These are phyloP conservation scores for Trametopsis cervina DNA, from an alignment of 768 basidiomycete genomes.

Conservation along the genomic window DNA sequence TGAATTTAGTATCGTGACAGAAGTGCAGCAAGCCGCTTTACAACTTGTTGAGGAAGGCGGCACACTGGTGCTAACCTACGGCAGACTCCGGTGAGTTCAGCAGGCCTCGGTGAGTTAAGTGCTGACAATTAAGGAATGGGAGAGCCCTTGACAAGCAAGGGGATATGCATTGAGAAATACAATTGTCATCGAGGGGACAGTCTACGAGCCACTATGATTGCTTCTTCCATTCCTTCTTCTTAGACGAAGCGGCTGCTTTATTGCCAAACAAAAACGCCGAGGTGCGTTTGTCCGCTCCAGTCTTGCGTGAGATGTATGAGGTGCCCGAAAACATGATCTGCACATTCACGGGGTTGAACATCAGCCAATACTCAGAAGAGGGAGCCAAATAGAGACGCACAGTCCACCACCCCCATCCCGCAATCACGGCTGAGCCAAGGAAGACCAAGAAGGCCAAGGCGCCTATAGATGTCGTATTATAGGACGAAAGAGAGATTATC, in stretches of 20 bases:
- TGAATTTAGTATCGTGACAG: no score
- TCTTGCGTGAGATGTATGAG: constrained; percentile 53
- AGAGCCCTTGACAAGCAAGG: no score
- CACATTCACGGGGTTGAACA: background rate
- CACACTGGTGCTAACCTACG: no score
- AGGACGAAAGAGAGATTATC: constrained; percentile 57
- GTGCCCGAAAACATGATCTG: constrained; percentile 60
- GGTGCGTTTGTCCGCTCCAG: constrained; percentile 78
- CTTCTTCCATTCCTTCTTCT: constrained; percentile 29
- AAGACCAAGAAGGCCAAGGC: constrained; percentile 47
- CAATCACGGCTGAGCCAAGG: constrained; percentile 42
- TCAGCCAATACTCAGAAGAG: background rate
- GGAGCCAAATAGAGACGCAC: constrained; percentile 33
- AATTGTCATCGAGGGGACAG: no score
- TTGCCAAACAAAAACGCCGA: constrained; percentile 78
- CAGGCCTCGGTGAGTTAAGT: no score
- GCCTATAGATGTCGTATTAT: constrained; percentile 53
- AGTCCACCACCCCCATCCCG: constrained; percentile 66
- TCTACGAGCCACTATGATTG: no score
- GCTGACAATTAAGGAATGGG: no score
- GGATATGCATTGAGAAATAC: no score
- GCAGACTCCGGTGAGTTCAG: no score
- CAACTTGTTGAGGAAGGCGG: no score
- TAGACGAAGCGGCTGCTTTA: constrained; percentile 33
- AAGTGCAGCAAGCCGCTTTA: no score